Base-by-base conservation (phyloP, 1,139 yeast genomes). In the Lodderomyces orthopsilosis region DNA sequence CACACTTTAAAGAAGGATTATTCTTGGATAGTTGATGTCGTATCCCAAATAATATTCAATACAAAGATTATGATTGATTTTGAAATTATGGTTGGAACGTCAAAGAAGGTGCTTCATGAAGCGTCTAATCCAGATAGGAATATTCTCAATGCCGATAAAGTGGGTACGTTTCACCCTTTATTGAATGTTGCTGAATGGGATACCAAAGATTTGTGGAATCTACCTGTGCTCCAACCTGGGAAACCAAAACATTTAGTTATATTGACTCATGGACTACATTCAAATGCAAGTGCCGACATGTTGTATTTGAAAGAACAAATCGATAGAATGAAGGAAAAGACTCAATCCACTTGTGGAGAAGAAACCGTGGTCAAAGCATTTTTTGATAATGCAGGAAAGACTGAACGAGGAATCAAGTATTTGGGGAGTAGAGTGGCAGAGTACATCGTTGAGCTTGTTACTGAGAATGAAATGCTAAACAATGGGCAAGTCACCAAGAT, bases 211-310 rank as follows among this genome's bases (percentile, higher is more conserved):
- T 60, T 91, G 24, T 90, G 97, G 97, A 81, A 70, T 49, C 48
- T 71, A 23, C 77, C 78, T 0, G 57, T 70, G 0, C 84, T 85
- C 0, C 53, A 68, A 2, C 63, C 68, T 5, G 53, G 60, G 5
- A 65, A 64, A 39, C 85, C 86, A 1, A 70, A 81, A 7, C 96
- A 89, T 62, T 66, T 89, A 47, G 93, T 88, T 22, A 71, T 89
- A 1, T 56, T 93, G 26, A 87, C 96, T 0, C 98, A 93, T 62
- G 99, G 99, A 0, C 66, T 93, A 34, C 96, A 90, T 59, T 88
- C 97, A 0, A 93, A 93, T 58, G 80, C 85, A 0, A 80, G 94
- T 1, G 86, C 95, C 0, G 99, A 93, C 60, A 78, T 93, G 93
- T 73, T 84, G 36, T 93, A 85, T 55, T 54, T 91, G 41, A 91